Evolutionary conservation across 2,329 filamentous ascomycete genomes (phyloP), one percentile per base, ranked within the genome.

Genomic region (Samsoniella hepiali): DNA sequence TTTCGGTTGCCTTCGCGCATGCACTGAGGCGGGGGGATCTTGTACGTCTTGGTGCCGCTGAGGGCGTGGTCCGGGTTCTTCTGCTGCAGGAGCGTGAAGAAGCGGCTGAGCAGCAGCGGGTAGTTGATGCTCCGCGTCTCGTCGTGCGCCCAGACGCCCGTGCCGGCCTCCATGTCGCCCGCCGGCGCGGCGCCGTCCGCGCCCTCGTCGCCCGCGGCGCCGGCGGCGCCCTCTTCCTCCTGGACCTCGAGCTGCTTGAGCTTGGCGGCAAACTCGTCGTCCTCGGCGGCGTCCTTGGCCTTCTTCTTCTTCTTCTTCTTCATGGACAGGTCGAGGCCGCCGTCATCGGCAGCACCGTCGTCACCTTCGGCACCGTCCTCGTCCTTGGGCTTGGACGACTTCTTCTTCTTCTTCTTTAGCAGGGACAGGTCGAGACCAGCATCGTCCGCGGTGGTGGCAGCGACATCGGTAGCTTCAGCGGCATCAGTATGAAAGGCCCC

Each of bases 1-100:
- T 96, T 96, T 87, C 97, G 96, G 88, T 99, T 99, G 77, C 95
- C 95, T 93, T 99, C 95, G 81, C 95, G 93, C 75, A 98, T 88
- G 81, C 95, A 98, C 83, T 99, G 95, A 58, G 95, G 95, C 60
- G 95, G 95, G 59, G 95, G 95, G 71, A 99, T 99, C 88, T 98
- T 98, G 88, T 98, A 99, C 79, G 91, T 96, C 84, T 93, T 95
- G 73, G 88, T 88, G 69, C 92, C 92, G 76, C 88, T 91, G 67
- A 91, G 90, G 68, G 94, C 89, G 73, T 98, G 90, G 76, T 99
- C 95, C 71, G 95, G 95, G 83, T 99, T 96, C 84, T 96, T 93
- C 79, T 94, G 91, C 78, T 95, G 88, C 67, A 99, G 88, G 69
- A 96, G 90, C 74, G 87, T 89, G 86, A 97, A 99, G 85, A 99